Evolutionary conservation across 1,284 basidiomycete species (phyloP), one percentile per base, ranked within the genome.

Genomic region (Trametes hirsuta): DNA sequence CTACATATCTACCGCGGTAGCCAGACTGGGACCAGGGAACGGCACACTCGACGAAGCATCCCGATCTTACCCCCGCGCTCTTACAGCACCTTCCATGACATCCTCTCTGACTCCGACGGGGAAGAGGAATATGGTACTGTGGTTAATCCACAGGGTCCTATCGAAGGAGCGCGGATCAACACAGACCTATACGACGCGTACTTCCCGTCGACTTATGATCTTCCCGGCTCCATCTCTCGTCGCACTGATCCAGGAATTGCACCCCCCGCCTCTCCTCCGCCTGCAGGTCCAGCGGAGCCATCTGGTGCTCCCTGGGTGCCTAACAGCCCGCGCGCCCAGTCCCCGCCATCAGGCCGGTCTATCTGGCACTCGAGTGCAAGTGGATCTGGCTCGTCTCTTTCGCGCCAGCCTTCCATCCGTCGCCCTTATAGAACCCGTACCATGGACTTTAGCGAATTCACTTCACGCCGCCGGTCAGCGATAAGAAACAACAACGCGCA

Each of bases 361-460:
- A 36, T 42, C 40, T 34, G 55, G 56, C 50, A 44, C 40, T 45
- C 57, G n/a, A 50, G 61, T n/a, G 35, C 54, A 10, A 53, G 58
- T 3, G 73, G 46, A 50, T 70, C 25, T 63, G 67, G 34, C 25
- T 55, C 68, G 24, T 56, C 58, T 40, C 63, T 84, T 37, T 71
- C 77, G 9, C 79, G 84, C 35, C 81, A 79, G 59, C 68, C 80
- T 1, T 80, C 83, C 15, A 75, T 85, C 34, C 84, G 84, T 30
- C 83, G 83, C 22, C 75, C 79, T 1, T 66, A 71, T 25, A 82
- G 83, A 35, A 80, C 82, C 6, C 76, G 87, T 37, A 78, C 80
- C 6, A 76, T 82, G 4, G 89, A 91, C 65, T 88, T 90, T 70
- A 84, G 79, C 67, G 87, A 90, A 35, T 89, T 86, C 61, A 85